A percentile compares a stretch with the other conserved stretches of the same genome.
These are phyloP conservation scores for Dictyostelium brefeldianum DNA, from an alignment of 78 protist species.

Conservation along the genomic window DNA sequence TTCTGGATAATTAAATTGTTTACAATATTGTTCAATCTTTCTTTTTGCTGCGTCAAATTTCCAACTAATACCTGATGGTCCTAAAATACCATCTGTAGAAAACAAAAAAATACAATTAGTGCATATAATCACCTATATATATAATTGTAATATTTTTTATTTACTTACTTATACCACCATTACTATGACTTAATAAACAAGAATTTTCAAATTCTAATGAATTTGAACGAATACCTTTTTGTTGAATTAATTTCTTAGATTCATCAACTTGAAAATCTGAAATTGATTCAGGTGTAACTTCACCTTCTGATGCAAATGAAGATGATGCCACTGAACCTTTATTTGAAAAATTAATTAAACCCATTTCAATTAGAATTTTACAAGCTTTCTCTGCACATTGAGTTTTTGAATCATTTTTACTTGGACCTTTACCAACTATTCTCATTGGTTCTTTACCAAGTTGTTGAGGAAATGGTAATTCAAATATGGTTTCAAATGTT, in stretches of 20 bases:
- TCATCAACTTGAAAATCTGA: background rate
- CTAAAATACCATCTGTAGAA: conserved; percentile 9
- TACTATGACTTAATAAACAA: conserved; percentile 23
- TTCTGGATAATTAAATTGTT: conserved; percentile 8
- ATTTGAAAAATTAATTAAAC: background rate
- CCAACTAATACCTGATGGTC: conserved; percentile 44
- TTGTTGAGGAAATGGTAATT: background rate
- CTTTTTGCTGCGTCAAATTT: conserved; percentile 34
- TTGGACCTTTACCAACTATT: conserved; percentile 1
- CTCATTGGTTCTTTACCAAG: background rate
- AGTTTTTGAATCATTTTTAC: conserved; percentile 5
- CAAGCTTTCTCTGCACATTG: conserved; percentile 21
- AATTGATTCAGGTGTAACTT: background rate
- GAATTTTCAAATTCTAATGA: conserved; percentile 4
- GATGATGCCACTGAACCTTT: background rate
- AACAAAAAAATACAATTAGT: background rate
- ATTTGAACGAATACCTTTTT: conserved; percentile 2
- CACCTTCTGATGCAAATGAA: background rate
- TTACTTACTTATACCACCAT: conserved; percentile 5
- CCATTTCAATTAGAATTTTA: background rate
- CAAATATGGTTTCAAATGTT: conserved; percentile 21
- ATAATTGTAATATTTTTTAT: background rate
- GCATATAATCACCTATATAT: background rate
- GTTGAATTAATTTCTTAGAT: conserved; percentile 3
- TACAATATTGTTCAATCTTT: conserved; percentile 9